Conservation (phyloP, 345 rosid genomes). For the Eucalyptus paniculata region DNA sequence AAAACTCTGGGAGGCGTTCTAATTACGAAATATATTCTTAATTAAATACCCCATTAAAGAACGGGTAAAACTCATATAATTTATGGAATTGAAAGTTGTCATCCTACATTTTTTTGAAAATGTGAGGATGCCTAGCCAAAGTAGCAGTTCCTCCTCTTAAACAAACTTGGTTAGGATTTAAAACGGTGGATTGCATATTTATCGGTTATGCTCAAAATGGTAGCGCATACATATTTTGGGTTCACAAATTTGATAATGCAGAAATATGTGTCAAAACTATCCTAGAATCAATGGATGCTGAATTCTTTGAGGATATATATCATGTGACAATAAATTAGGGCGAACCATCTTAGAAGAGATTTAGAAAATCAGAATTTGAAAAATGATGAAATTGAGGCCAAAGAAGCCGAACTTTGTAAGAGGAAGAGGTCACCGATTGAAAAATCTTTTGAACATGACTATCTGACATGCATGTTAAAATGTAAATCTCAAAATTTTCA, state of each 20-base stretch:
- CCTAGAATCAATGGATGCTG: not conserved
- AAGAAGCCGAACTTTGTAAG: not conserved
- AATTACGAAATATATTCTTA: no score
- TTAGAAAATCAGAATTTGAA: no score
- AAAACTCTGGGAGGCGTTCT: not conserved
- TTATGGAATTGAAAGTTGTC: not conserved
- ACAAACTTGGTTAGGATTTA: not conserved
- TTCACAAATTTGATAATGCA: not conserved
- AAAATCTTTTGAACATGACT: not conserved
- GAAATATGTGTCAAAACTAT: not conserved
- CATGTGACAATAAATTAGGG: no score
- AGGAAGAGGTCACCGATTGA: not conserved
- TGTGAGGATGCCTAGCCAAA: not conserved
- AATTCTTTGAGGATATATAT: not conserved
- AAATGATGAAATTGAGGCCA: not conserved
- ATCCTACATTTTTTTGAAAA: no score
- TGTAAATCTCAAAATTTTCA: accelerated
- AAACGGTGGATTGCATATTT: not conserved
- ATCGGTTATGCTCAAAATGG: not conserved
- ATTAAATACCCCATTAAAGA: no score
- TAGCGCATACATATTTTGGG: not conserved
- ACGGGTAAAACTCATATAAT: not conserved
- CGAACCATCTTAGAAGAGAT: not conserved
- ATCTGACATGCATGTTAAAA: not conserved
- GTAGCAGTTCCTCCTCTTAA: not conserved